Evolutionary conservation across 2,329 filamentous ascomycete genomes (phyloP), one percentile per base, ranked within the genome.

Genomic region (Phialophora chinensis): DNA sequence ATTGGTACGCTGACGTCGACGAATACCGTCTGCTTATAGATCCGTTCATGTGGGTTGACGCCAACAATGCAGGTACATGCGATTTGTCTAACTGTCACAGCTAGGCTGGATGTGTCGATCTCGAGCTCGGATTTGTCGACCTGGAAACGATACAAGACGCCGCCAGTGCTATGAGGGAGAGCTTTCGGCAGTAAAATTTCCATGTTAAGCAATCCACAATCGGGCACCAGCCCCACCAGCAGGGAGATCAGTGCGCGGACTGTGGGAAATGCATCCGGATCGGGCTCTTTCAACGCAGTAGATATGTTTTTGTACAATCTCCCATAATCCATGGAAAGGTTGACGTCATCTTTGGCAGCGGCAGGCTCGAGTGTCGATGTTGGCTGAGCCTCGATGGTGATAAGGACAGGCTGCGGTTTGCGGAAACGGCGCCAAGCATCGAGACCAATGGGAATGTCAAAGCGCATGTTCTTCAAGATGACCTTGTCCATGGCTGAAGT

Each of bases 31-130:
- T 85, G 83, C 68, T 83, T 83, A 73, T 84, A 80, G 20, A 82
- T 72, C 23, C 83, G 76, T 73, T 85, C 83, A 67, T 84, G 83
- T 1, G 79, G 77, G 66, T 85, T 85, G n/a, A 85, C 81, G 1
- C 83, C 83, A 65, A 85, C 77, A 33, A 85, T 80, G 71, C 80
- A 82, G 55, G 78, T 75, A 68, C 79, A 80, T 27, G 79, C 75
- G 57, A 83, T 79, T 1, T 77, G 77, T 44, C 80, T 77, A 66
- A 84, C 77, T 1, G 74, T 73, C 65, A 80, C 53, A 53, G 54
- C 66, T 42, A 72, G 60, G 29, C 25, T 65, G 3, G 68, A 60
- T 14, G 60, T 65, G 27, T 63, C 57, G 49, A 47, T 50, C 35
- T 63, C 69, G 25, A 57, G 50, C 29, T 70, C 68, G 12, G 70